These are phyloP conservation scores for Fusarium papillatum DNA, from an alignment of 2,329 filamentous ascomycete species.

Conservation along the genomic window DNA sequence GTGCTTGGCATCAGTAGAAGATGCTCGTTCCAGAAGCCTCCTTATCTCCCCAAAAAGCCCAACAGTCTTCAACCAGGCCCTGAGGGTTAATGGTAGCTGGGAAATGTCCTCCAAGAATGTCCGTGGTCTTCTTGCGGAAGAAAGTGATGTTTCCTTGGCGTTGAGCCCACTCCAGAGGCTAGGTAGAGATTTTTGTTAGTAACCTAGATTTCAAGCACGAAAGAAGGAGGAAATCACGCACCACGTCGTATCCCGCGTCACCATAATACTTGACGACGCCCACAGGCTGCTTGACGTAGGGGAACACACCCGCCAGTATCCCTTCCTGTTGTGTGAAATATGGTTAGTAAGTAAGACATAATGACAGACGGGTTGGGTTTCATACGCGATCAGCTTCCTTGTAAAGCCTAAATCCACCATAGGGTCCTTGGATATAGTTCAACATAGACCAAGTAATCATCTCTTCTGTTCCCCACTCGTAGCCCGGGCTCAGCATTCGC, in stretches of 20 bases:
- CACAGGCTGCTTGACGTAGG: background rate
- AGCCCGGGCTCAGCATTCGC: constrained; percentile 9
- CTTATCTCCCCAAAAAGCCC: constrained; percentile 9
- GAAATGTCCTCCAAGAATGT: constrained; percentile 8
- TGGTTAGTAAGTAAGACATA: background rate
- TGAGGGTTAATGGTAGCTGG: constrained; percentile 5
- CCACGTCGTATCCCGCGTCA: constrained; percentile 2
- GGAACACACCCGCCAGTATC: background rate
- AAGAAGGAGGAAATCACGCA: background rate
- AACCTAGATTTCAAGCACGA: background rate
- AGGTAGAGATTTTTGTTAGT: background rate
- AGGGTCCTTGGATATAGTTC: constrained; percentile 31
- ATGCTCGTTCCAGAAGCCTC: background rate
- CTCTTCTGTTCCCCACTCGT: constrained; percentile 15
- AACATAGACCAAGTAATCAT: constrained; percentile 27
- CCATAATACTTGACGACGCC: background rate
- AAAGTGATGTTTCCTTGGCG: constrained; percentile 6
- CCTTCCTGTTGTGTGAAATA: background rate
- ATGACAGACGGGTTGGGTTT: background rate
- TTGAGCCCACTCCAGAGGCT: constrained; percentile 8
- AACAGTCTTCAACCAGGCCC: constrained; percentile 3
- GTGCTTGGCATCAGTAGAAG: background rate
- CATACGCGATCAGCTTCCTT: constrained; percentile 10
- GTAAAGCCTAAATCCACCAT: constrained; percentile 13
- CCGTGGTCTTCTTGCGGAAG: background rate